Evolutionary conservation across 495 filamentous ascomycete genomes (phyloP), one percentile per base, ranked within the genome.

Genomic region (Aspergillus olivimuriae): DNA sequence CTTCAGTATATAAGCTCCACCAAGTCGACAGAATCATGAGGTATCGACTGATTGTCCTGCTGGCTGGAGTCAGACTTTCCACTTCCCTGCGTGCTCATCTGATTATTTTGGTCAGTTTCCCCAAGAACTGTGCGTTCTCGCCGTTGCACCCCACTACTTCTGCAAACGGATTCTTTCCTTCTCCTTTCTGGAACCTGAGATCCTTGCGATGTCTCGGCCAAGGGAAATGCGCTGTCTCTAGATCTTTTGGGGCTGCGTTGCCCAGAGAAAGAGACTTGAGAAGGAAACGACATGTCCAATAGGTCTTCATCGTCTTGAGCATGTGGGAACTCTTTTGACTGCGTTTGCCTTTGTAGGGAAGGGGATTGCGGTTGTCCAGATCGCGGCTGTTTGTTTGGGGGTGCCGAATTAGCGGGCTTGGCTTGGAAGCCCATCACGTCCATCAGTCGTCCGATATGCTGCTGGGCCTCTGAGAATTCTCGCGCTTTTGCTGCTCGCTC

Each of bases 391-490:
- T 57, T 60, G 41, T 34, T 53, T 15, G 51, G 40, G 18, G 45
- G 22, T 30, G 47, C 50, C 10, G 53, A 38, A n/a, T 53, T 52
- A n/a, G 23, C 44, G 20, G 53, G 34, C 3, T 58, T 51, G 16
- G 55, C 39, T 5, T 61, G 62, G 44, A 66, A 70, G 1, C 65
- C 68, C 69, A 73, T 74, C 2, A 76, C 63, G 14, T 50, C 56
- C 65, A 74, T 73, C 6, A 75, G 50, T 6, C 66, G 63, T 16
- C 68, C 51, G 24, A 72, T 72, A 16, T 74, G 69, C 33, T 74
- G 65, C 43, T 74, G 70, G 12, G 70, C 69, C 40, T 74, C 68
- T 1, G 61, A 64, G 30, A 76, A 70, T 39, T 76, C 70, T 10
- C 62, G 62, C n/a, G 69, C 64, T 45, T 69, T 70, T 15, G 64